Conservation (phyloP, 805 yeast species). For the Ogataea paraovalis region DNA sequence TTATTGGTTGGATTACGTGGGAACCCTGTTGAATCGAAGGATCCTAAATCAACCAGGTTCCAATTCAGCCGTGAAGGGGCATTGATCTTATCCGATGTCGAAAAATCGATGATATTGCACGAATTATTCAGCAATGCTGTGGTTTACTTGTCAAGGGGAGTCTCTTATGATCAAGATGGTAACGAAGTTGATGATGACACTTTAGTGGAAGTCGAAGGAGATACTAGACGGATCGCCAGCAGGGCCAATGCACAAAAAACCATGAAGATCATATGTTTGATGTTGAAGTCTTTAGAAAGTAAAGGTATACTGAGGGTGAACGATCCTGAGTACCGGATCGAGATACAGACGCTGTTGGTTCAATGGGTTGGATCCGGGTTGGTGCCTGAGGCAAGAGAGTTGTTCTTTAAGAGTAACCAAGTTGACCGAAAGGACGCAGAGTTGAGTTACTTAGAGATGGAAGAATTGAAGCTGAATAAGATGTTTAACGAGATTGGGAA, state of each 20-base stretch:
- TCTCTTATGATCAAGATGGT: constrained; percentile 20
- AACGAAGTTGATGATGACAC: constrained; percentile 15
- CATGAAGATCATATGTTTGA: constrained; percentile 55
- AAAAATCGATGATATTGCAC: constrained; percentile 62
- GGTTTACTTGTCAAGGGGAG: constrained; percentile 37
- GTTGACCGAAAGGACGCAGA: constrained; percentile 2
- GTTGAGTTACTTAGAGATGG: not conserved
- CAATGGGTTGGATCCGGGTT: constrained; percentile 55
- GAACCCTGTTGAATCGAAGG: constrained; percentile 9
- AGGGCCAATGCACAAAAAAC: constrained; percentile 34
- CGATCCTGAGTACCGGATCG: constrained; percentile 52
- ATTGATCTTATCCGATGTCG: constrained; percentile 52
- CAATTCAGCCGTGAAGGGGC: constrained; percentile 56
- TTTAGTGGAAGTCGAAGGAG: constrained; percentile 14
- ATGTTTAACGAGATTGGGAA: constrained; percentile 1
- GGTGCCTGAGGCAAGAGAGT: constrained; percentile 57
- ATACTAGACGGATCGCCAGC: constrained; percentile 28
- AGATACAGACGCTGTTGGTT: constrained; percentile 55
- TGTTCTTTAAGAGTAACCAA: constrained; percentile 35
- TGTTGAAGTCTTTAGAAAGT: constrained; percentile 51
- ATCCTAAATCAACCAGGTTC: constrained; percentile 19
- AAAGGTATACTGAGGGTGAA: constrained; percentile 39
- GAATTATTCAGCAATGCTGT: constrained; percentile 61
- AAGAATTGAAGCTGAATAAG: not conserved
- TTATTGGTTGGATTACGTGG: constrained; percentile 58